Conservation (phyloP, 768 basidiomycete species). For the Mycena galericulata region DNA sequence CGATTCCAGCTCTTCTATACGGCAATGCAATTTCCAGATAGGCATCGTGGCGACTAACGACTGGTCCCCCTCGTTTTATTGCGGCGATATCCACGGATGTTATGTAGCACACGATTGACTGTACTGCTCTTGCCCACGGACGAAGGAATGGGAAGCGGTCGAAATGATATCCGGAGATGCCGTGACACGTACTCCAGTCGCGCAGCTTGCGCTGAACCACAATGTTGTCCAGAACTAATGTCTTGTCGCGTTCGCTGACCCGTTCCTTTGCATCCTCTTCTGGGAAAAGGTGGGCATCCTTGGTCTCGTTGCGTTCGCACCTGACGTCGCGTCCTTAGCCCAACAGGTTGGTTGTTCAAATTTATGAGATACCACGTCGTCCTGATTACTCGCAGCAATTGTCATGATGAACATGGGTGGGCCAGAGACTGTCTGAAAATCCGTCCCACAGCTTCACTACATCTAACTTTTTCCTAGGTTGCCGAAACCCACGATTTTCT, state of each 20-base stretch:
- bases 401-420: conserved; percentile 99
- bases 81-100: background rate
- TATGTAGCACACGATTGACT: background rate
- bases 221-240: conserved; percentile 32
- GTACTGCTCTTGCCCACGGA: background rate
- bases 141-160: background rate
- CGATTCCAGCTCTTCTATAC: conserved; percentile 38
- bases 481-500: conserved; percentile 94
- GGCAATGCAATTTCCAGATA: conserved; percentile 17
- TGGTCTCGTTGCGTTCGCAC: conserved; percentile 32
- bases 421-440: conserved; percentile 79
- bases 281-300: conserved; percentile 56
- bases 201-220: background rate
- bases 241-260: conserved; percentile 45
- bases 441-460: conserved; percentile 6
- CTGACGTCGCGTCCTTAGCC: conserved; percentile 51
- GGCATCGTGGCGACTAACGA: background rate
- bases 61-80: background rate
- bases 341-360: conserved; percentile 62
- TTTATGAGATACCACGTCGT: conserved; percentile 9
- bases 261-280: conserved; percentile 58
- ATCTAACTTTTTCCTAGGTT: conserved; percentile 64
- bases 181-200: background rate
- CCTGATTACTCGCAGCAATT: conserved; percentile 63
- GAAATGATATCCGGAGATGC: background rate